Evolutionary conservation across 768 basidiomycete species (phyloP), one percentile per base, ranked within the genome.

Genomic region (Termitomyces sp.): DNA sequence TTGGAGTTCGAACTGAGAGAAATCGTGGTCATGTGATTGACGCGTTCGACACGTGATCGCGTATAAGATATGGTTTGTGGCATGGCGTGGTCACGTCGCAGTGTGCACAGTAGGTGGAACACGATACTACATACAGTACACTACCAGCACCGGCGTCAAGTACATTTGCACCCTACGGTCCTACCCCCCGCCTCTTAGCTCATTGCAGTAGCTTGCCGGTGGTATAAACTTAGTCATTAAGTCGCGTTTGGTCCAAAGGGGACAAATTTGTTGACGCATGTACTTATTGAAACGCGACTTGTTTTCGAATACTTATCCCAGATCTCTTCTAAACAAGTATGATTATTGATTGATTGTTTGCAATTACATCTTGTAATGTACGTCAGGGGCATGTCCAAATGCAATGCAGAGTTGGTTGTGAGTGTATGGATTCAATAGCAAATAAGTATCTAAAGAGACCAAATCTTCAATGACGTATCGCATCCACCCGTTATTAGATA

Each of bases 401-500:
- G 44, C 43, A 20, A 53, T 46, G 27, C 37, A 41, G 27, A 5
- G 27, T 41, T 50, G 41, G 20, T 37, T 49, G 47, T 14, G 51
- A 39, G 34, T 36, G 46, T 54, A 22, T 57, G 34, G 16, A 34
- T 32, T 56, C 16, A 55, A 62, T 54, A 60, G 51, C 51, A 52
- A 39, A n/a, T 53, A 55, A 32, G 39, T 14, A 48, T 60, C 78
- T 79, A 98, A 70, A 98, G 74, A 47, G 93, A 92, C 95, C 95
- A 98, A 61, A 96, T 87, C 76, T 95, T 97, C 63, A 96, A 81
- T 49, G 79, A 76, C 20, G 90, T 78, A 72, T 98, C 97, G 52
- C 89, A 83, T 50, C 88, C 94, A 34, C 97, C 97, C 9, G 91
- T 90, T 29, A 92, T 87, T 46, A 98, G 78, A 72, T 97, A 99